Evolutionary conservation across 2,329 filamentous ascomycete genomes (phyloP), one percentile per base, ranked within the genome.

Genomic region (Sarocladium kiliense): DNA sequence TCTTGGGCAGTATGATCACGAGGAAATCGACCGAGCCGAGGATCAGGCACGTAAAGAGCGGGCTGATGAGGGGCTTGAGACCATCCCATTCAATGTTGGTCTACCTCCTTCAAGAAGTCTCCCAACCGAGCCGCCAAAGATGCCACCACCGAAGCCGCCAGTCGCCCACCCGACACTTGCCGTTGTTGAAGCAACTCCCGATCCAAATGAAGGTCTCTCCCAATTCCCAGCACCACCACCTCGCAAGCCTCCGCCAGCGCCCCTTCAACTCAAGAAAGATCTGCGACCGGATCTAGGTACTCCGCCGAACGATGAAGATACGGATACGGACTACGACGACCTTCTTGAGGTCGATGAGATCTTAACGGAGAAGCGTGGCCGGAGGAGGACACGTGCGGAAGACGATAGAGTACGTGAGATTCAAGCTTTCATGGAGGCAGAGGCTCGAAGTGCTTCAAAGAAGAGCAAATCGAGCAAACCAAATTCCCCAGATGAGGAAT

Each of bases 261-360:
- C 93, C 2, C 71, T 97, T 54, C 86, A 92, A 65, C 77, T 97
- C 23, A 51, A 51, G 30, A 51, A 51, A 18, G 63, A 65, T 19
- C 54, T 57, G 39, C 59, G 63, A 27, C 60, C 55, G 2, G 59
- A 63, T 12, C 39, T 64, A 9, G 59, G 61, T 11, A 55, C 61
- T 16, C 57, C 62, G 1, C 56, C 61, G 3, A 82, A 86, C n/a
- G 84, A 86, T 12, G 79, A 81, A 2, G 81, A 84, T 34, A 86
- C 86, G 0, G 89, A 90, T 57, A 92, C 89, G 0, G 91, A 96
- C 60, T 94, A 92, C 62, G 90, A 94, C 57, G 88, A 92, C 59
- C 79, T 88, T 34, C 71, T 90, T 12, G 86, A 89, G 58, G 84
- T 87, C 3, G 80, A 86, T 44, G 85, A 88, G 59, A 75, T 86